Evolutionary conservation across 805 yeast species (phyloP).

Genomic region (Metschnikowia matae): DNA sequence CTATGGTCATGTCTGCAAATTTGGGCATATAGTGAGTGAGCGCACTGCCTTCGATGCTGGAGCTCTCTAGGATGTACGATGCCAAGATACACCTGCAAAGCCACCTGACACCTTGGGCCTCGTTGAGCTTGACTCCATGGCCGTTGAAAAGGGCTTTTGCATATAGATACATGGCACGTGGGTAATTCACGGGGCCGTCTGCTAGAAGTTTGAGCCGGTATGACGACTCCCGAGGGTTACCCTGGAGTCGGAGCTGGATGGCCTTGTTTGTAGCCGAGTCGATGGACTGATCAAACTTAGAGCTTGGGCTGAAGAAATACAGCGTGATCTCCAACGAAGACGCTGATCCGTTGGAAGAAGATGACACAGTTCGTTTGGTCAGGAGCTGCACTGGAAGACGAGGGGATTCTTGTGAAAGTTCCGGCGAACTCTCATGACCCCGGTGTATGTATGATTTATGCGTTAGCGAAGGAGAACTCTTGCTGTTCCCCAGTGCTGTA

Average conservation of each 20-base stretch:
- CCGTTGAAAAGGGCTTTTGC: conserved; percentile 66
- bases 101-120: conserved; percentile 54
- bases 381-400: conserved; percentile 7
- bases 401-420: conserved; percentile 6
- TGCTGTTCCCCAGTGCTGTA: conserved; percentile 3
- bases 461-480: neutral
- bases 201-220: conserved; percentile 66
- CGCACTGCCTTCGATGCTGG: conserved; percentile 4
- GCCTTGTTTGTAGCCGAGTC: conserved; percentile 43
- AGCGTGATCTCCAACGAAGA: conserved; percentile 5
- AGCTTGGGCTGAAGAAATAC: conserved; percentile 6
- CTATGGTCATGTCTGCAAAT: conserved; percentile 25
- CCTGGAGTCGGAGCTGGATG: conserved; percentile 47
- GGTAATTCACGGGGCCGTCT: conserved; percentile 50
- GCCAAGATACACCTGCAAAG: conserved; percentile 45
- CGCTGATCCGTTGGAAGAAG: conserved; percentile 9
- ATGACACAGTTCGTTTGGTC: conserved; percentile 4
- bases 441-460: neutral
- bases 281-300: conserved; percentile 21
- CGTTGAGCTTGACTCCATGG: conserved; percentile 60
- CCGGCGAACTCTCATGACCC: neutral
- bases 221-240: conserved; percentile 64
- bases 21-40: conserved; percentile 21
- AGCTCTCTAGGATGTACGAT: conserved; percentile 11
- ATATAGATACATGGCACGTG: conserved; percentile 60